Base-by-base conservation (phyloP, 2,329 filamentous ascomycete species). In the Penicillium expansum region DNA sequence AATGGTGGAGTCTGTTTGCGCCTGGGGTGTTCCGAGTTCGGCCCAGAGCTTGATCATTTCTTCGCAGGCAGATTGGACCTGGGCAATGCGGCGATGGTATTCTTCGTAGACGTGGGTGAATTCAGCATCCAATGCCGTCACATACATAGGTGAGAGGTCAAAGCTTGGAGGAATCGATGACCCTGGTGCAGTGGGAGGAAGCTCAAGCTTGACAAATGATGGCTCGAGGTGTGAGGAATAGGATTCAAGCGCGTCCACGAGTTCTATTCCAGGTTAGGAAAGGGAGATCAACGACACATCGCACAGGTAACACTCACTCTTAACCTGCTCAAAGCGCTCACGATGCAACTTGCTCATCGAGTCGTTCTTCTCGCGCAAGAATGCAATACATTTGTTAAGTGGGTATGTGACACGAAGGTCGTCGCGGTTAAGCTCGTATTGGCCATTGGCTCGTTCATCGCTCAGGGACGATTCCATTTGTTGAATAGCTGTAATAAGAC, bases 21-120 rank as follows among this genome's bases (percentile, higher is more conserved):
- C 91, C 71, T 97, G 92, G 0, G 94, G 92, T 1, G 90, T 96
- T 42, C 94, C 94, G 10, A 99, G 85, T 74, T 99, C 94, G 0
- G 91, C 93, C 92, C 94, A 99, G 0, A 99, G 83, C 66, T 91
- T 89, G 67, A 99, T 94, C 58, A 96, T 93, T 60, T 94, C 86
- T 67, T 96, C 90, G 39, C 86, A 87, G 3, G 91, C 76, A 20
- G 86, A 77, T 73, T 91, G 86, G 14, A 97, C 92, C 0, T 84
- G 85, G 30, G 83, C 83, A 43, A 96, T 82, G 47, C 94, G 90
- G 63, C 87, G 89, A 42, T 88, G 91, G 76, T 97, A 99, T 77
- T 99, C 95, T 69, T 97, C 92, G 75, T 97, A 97, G 20, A 99
- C 91, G 58, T 92, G 86, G 11, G 91, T 91, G 71, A 97, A 99